These are phyloP conservation scores for Kingdonia uniflora DNA, from an alignment of 164 flowering plant species.

Conservation along the genomic window DNA sequence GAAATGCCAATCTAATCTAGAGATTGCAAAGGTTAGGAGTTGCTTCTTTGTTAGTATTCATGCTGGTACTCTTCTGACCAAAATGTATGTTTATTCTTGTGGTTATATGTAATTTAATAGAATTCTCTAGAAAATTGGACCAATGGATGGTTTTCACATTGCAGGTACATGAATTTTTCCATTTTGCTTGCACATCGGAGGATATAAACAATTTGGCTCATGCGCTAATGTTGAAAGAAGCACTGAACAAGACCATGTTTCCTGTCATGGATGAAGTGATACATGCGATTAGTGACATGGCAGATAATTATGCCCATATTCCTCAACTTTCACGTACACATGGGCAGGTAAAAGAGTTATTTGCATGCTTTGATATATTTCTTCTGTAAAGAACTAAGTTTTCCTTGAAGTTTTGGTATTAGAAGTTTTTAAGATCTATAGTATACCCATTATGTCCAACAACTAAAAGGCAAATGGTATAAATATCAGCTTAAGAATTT, in stretches of 20 bases:
- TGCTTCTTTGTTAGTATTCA: not conserved
- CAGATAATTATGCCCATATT: conserved; percentile 52
- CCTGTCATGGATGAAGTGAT: conserved; percentile 73
- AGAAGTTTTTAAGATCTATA: no score
- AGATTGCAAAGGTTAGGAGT: conserved; percentile 61
- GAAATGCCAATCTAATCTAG: conserved; percentile 71
- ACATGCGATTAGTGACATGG: conserved; percentile 44
- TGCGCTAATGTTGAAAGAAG: conserved; percentile 78
- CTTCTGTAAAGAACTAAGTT: not conserved
- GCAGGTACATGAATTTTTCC: conserved; percentile 94
- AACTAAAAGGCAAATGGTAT: no score
- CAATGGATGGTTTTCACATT: not conserved
- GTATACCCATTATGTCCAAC: no score
- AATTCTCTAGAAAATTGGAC: not conserved
- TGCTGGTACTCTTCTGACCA: not conserved
- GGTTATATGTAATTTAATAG: not conserved
- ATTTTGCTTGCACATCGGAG: conserved; percentile 94
- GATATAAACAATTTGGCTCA: conserved; percentile 95
- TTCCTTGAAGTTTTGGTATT: no score
- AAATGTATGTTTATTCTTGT: not conserved
- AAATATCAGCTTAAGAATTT: no score
- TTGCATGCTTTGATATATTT: not conserved
- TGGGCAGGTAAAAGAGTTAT: conserved; percentile 55
- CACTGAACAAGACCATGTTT: conserved; percentile 39
- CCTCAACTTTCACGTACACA: conserved; percentile 97